Evolutionary conservation across 192 early-diverging fungal species (phyloP).

Genomic region (Spizellomyces sp.): DNA sequence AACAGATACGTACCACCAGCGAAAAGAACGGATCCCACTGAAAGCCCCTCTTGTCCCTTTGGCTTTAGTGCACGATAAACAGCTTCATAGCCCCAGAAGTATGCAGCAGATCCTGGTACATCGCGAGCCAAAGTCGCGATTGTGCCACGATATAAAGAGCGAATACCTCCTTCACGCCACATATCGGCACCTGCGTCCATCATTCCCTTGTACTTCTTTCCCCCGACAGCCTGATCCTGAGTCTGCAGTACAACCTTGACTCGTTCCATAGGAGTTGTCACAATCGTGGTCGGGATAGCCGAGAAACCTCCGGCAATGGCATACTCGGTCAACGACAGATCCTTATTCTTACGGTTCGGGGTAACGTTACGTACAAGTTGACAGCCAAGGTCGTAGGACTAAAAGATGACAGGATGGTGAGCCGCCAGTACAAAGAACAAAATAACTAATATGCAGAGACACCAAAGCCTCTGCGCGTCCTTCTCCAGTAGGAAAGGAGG

Average conservation of each 20-base stretch:
- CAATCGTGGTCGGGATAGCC: conserved; percentile 89
- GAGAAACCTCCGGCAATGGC: conserved; percentile 93
- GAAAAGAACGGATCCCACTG: conserved; percentile 80
- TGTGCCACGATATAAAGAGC: conserved; percentile 89
- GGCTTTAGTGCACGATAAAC: conserved; percentile 65
- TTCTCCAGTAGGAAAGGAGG: not conserved
- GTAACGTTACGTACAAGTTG: conserved; percentile 63
- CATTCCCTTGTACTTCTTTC: conserved; percentile 86
- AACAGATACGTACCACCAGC: conserved; percentile 73
- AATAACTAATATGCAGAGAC: too few species aligned
- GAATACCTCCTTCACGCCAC: conserved; percentile 84
- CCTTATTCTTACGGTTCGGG: conserved; percentile 55
- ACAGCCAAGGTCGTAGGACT: conserved; percentile 74
- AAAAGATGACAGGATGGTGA: conserved; percentile 1
- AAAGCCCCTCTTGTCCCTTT: conserved; percentile 62
- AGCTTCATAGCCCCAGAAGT: conserved; percentile 93
- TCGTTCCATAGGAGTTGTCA: conserved; percentile 95
- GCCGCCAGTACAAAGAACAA: too few species aligned
- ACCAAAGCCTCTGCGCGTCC: too few species aligned
- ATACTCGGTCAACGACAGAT: conserved; percentile 76
- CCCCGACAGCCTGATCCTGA: conserved; percentile 64
- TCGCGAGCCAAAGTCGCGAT: conserved; percentile 93
- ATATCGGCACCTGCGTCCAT: conserved; percentile 82
- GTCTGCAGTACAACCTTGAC: conserved; percentile 96
- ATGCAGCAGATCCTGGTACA: conserved; percentile 90